These are phyloP conservation scores for Vararia minispora DNA, from an alignment of 768 basidiomycete genomes.

Conservation along the genomic window DNA sequence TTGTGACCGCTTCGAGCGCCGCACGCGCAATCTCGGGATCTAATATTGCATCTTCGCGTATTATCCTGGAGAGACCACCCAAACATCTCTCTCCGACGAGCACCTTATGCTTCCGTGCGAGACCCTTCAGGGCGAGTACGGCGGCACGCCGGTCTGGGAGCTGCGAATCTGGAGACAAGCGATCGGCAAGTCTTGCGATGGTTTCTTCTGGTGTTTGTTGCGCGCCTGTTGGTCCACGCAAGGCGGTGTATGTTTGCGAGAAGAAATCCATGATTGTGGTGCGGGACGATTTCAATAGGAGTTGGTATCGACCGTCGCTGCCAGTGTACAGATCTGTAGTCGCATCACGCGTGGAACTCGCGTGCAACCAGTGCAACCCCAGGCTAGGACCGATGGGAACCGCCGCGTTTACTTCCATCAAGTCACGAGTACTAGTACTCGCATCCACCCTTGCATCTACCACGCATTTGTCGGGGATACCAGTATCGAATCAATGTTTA, in stretches of 20 bases:
- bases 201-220: slow-evolving; percentile 81
- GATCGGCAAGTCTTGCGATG: slow-evolving; percentile 78
- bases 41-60: slow-evolving; percentile 80
- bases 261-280: slow-evolving; percentile 93
- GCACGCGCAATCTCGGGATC: slow-evolving; percentile 92
- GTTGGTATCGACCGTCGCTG: no score
- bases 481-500: no score
- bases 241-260: slow-evolving; percentile 75
- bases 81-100: slow-evolving; percentile 79
- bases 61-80: slow-evolving; percentile 64
- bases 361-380: no score
- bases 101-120: slow-evolving; percentile 81
- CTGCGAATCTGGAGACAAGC: slow-evolving; percentile 81
- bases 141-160: slow-evolving; percentile 89
- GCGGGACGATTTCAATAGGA: no score
- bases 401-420: no score
- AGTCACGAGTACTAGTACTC: no score
- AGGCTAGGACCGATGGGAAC: no score
- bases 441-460: no score
- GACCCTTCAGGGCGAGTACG: slow-evolving; percentile 87
- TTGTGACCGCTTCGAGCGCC: slow-evolving; percentile 77
- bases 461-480: no score
- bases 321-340: no score
- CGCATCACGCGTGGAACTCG: no score
- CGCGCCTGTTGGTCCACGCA: slow-evolving; percentile 72